Evolutionary conservation across 208 protist genomes (phyloP).

Genomic region (Acanthamoeba royreba): DNA sequence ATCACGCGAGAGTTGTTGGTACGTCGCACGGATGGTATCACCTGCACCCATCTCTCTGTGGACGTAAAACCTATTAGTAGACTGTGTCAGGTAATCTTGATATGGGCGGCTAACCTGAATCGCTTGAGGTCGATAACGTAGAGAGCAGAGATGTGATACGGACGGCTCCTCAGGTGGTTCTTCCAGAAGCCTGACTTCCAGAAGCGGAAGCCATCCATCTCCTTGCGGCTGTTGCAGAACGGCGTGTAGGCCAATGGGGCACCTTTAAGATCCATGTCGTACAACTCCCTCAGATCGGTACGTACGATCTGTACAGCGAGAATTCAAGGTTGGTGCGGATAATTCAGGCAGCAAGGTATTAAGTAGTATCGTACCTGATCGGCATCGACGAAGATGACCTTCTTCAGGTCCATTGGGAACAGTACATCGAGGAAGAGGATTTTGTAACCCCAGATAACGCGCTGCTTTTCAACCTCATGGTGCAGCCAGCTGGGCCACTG

Average conservation of each 20-base stretch:
- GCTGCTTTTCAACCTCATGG: conserved; percentile 95
- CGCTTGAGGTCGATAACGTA: conserved; percentile 94
- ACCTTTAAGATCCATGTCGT: conserved; percentile 94
- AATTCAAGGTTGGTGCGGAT: no score
- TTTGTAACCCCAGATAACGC: conserved; percentile 99
- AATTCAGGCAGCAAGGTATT: no score
- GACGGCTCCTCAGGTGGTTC: conserved; percentile 87
- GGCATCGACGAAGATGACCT: conserved; percentile 98
- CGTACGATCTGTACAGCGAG: conserved; percentile 79
- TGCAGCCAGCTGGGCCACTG: conserved; percentile 97
- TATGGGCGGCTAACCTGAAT: conserved; percentile 61
- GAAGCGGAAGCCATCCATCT: conserved; percentile 90
- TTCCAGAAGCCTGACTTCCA: conserved; percentile 94
- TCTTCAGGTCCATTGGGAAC: conserved; percentile 95
- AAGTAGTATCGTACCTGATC: conserved; percentile 98
- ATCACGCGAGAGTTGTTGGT: conserved; percentile 88
- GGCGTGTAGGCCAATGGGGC: conserved; percentile 94
- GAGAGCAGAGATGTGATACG: conserved; percentile 97
- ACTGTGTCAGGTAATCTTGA: no score
- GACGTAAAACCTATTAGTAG: no score
- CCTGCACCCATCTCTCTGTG: conserved; percentile 86
- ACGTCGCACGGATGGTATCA: conserved; percentile 90
- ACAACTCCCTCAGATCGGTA: conserved; percentile 92
- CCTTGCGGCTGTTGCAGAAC: conserved; percentile 93
- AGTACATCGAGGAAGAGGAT: conserved; percentile 99